Percentiles rank a stretch among this genome's conserved stretches.
phyloP scores from a whole-genome alignment of 2,329 filamentous ascomycete genomes.

The Aspergillus pseudoglaucus region DNA sequence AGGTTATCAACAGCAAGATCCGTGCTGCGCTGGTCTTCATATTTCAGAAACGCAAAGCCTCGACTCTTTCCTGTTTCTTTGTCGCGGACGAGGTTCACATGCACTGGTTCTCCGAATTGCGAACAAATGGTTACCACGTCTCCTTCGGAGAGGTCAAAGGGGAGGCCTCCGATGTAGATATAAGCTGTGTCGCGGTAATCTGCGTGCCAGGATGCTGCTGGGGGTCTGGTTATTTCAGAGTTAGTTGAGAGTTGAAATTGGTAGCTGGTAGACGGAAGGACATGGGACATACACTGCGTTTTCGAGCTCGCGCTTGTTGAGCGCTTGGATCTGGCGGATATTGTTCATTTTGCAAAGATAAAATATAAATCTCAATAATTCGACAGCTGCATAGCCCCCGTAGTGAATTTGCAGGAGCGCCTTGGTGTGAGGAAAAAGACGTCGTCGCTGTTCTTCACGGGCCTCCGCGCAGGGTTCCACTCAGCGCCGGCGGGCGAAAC shows the following conservation, averaged over 20 bases:
- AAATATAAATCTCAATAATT: neutral
- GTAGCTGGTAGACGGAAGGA: constrained; percentile 7
- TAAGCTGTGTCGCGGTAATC: constrained; percentile 98
- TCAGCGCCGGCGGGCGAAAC: constrained; percentile 6
- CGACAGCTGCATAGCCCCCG: neutral
- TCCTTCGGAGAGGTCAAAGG: constrained; percentile 88
- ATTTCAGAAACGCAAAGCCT: constrained; percentile 94
- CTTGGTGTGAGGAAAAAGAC: neutral
- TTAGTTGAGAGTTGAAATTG: constrained; percentile 5
- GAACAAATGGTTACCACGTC: constrained; percentile 96
- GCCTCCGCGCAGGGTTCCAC: constrained; percentile 16
- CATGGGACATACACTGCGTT: constrained; percentile 62
- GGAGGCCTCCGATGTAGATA: constrained; percentile 89
- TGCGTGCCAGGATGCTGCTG: constrained; percentile 89
- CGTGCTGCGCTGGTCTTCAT: constrained; percentile 93
- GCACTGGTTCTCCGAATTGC: constrained; percentile 91
- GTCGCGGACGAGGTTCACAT: constrained; percentile 86
- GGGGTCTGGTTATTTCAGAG: constrained; percentile 48
- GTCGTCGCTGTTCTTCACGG: constrained; percentile 8
- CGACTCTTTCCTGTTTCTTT: constrained; percentile 93
- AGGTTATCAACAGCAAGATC: constrained; percentile 96
- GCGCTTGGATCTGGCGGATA: constrained; percentile 82
- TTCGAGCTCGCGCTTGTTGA: constrained; percentile 93
- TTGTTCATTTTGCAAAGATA: constrained; percentile 65
- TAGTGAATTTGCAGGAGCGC: neutral